Evolutionary conservation across 2,329 filamentous ascomycete genomes (phyloP).

Genomic region (Paecilomyces sp.): DNA sequence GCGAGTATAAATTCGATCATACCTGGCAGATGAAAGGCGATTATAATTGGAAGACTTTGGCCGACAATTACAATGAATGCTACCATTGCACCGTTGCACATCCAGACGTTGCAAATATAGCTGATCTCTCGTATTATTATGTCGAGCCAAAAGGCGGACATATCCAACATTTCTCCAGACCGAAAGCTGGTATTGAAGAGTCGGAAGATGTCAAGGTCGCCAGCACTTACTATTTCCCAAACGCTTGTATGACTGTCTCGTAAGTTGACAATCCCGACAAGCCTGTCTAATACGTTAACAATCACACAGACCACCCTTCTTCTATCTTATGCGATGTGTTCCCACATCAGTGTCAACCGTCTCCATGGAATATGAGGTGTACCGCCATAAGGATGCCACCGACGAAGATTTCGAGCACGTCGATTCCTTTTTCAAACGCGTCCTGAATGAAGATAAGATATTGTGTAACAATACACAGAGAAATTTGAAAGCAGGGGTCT

Average conservation of each 20-base stretch:
- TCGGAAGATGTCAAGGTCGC: slow-evolving; percentile 35
- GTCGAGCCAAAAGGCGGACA: slow-evolving; percentile 44
- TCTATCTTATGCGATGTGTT: slow-evolving; percentile 58
- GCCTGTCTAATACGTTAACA: background rate
- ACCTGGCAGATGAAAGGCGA: slow-evolving; percentile 51
- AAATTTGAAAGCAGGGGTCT: slow-evolving; percentile 56
- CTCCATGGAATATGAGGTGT: slow-evolving; percentile 57
- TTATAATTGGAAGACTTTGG: slow-evolving; percentile 56
- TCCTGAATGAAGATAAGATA: slow-evolving; percentile 59
- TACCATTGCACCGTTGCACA: slow-evolving; percentile 57
- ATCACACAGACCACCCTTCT: slow-evolving; percentile 48
- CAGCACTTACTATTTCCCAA: slow-evolving; percentile 27
- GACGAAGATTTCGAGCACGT: slow-evolving; percentile 53
- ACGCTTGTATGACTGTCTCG: slow-evolving; percentile 24
- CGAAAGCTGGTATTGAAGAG: slow-evolving; percentile 43
- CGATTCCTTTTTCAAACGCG: slow-evolving; percentile 54
- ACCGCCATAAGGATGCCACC: slow-evolving; percentile 53
- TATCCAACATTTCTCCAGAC: slow-evolving; percentile 45
- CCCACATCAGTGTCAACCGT: slow-evolving; percentile 46
- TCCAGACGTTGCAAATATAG: slow-evolving; percentile 50
- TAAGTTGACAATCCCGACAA: slow-evolving; percentile 20
- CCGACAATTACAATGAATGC: slow-evolving; percentile 60
- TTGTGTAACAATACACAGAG: slow-evolving; percentile 54
- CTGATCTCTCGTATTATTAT: slow-evolving; percentile 50
- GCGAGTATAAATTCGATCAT: slow-evolving; percentile 51